Base-by-base conservation (phyloP, 176 grass and related monocot species). In the Tillandsia fasciculata region DNA sequence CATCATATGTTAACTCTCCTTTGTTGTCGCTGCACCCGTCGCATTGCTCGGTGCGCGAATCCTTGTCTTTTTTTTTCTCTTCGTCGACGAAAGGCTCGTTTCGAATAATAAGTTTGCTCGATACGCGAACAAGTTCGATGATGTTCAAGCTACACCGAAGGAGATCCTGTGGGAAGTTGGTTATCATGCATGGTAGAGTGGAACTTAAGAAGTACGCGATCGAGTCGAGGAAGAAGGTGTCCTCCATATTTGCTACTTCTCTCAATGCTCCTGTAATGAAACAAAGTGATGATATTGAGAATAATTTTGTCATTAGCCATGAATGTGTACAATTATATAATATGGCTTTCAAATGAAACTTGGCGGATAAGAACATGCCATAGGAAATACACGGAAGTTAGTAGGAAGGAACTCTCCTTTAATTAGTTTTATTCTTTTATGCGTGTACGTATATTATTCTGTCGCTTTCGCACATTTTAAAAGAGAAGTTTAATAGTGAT, bases 121-220 rank as follows among this genome's bases (percentile, higher is more conserved):
- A 8, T 0, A 6, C 4, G 2, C 2, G 8, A 9, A 70, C 51
- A 17, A 71, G n/a, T 10, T 47, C n/a, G 13, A 2, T 8, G 11
- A 56, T 64, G 17, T 49, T 67, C 26, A 52, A 66, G 1, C 26
- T 48, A 17, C 51, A 48, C 1, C 10, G 49, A 14, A 76, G n/a
- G 47, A 29, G 27, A 13, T 76, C 63, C 52, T 10, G 26, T 49
- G 66, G 14, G 52, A 84, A 49, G 56, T 10, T 22, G n/a, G 56
- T n/a, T 61, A 61, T 8, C 17, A 9, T 61, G 56, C 56, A 23
- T 22, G 56, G 56, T 2, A 61, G 13, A 23, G 17, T 61, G 56
- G 56, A 61, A 8, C 22, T 23, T 18, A n/a, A 6, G 2, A 61
- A n/a, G 56, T 61, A 23, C 22, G 56, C 1, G 10, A 61, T 20